Evolutionary conservation across 2,329 filamentous ascomycete genomes (phyloP), one percentile per base, ranked within the genome.

Genomic region (Colletotrichum tabaci): DNA sequence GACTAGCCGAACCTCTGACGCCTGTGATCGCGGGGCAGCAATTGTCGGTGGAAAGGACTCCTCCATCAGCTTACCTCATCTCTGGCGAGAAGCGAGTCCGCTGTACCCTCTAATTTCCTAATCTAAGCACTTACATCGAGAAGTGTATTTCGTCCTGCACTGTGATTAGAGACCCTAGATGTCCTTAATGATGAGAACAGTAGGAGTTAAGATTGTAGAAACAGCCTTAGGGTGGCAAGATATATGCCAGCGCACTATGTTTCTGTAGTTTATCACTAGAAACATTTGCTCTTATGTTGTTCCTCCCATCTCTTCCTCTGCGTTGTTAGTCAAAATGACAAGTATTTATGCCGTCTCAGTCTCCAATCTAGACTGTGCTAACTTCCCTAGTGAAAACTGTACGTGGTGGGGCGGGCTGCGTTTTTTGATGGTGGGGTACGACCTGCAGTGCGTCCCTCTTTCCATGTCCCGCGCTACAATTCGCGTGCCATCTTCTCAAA

Each of bases 381-480:
- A 23, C 12, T 4, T 10, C 4, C n/a, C 9, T 18, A 1, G 0
- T 4, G 5, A 16, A 42, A 7, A 61, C 44, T 35, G 60, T 62
- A 61, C 2, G 35, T 26, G 53, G 53, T 44, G 62, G 67, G 62
- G 62, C 61, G 38, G 47, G 53, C 62, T 70, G 67, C 21, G 55
- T 70, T 70, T 70, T 70, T 70, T 18, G 67, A 60, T 71, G 71
- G 71, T 73, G 71, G 71, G 71, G 71, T 71, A 73, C 71, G 71
- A 73, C 67, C 67, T 71, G 47, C 67, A 70, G 21, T 40, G 7
- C 67, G 47, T 70, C 55, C 67, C 62, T 63, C 49, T 44, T 53
- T 66, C 18, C 53, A 57, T n/a, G 53, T 57, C 46, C 67, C 46
- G 55, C 67, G 62, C 67, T 57, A 52, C 23, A n/a, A n/a, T 30